phyloP scores from a whole-genome alignment of 441 rosid species.

The Croton setiger region DNA sequence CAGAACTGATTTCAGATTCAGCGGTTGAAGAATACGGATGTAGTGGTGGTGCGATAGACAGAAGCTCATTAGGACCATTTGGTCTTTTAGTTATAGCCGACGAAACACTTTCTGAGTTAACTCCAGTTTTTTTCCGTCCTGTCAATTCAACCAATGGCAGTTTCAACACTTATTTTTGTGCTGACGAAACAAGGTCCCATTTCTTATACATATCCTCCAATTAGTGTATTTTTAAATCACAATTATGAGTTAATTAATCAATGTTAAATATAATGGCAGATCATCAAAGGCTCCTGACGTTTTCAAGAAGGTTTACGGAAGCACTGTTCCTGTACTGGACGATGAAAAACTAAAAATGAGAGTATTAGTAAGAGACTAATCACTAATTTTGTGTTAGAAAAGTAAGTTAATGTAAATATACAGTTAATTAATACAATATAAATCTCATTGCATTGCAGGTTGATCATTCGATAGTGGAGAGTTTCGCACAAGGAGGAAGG shows the following conservation, averaged over 20 bases:
- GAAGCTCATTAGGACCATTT: conserved; percentile 80
- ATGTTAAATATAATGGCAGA: conserved; percentile 29
- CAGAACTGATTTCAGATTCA: conserved; percentile 28
- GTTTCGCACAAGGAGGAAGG: conserved; percentile 91
- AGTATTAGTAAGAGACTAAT: conserved; percentile 49
- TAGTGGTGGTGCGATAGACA: conserved; percentile 54
- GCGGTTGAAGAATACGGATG: conserved; percentile 49
- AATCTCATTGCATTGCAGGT: conserved; percentile 48
- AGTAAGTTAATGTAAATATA: too few relatives aligned
- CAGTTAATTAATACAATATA: not conserved
- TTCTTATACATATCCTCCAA: too few relatives aligned
- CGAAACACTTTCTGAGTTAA: conserved; percentile 52
- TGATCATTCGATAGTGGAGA: conserved; percentile 92
- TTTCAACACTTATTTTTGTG: conserved; percentile 62
- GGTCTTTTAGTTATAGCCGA: conserved; percentile 79
- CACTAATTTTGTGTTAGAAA: too few relatives aligned
- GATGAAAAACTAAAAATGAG: conserved; percentile 72
- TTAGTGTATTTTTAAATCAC: too few relatives aligned
- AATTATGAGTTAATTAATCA: too few relatives aligned
- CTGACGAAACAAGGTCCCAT: conserved; percentile 61
- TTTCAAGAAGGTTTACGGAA: conserved; percentile 56
- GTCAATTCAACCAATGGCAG: conserved; percentile 47
- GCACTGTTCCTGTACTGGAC: conserved; percentile 63
- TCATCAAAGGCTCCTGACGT: conserved; percentile 77
- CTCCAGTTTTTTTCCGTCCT: conserved; percentile 75